A percentile compares a stretch with the other conserved stretches of the same genome.
These are phyloP conservation scores for Debaryomyces fabryi DNA, from an alignment of 1,139 yeast species.

Conservation along the genomic window DNA sequence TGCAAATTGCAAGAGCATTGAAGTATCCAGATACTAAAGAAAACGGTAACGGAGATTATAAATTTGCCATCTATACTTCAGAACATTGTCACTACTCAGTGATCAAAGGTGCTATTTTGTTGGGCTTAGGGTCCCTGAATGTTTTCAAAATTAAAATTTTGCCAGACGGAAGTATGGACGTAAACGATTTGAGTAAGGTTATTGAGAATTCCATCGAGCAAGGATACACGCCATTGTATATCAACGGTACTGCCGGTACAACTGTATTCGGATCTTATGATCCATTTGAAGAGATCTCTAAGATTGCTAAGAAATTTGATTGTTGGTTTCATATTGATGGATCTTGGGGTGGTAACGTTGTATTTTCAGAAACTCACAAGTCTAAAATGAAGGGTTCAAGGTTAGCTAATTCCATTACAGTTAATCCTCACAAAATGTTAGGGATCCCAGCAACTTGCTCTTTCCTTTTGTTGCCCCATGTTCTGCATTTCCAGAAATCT, in stretches of 20 bases:
- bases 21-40: constrained; percentile 71
- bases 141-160: constrained; percentile 66
- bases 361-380: constrained; percentile 58
- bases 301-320: constrained; percentile 54
- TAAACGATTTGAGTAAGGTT: constrained; percentile 45
- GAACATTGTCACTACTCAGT: constrained; percentile 81
- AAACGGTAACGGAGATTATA: constrained; percentile 55
- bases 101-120: constrained; percentile 77
- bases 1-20: constrained; percentile 75
- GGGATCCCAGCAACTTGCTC: constrained; percentile 93
- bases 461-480: constrained; percentile 73
- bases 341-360: constrained; percentile 89
- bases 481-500: constrained; percentile 64
- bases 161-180: constrained; percentile 61
- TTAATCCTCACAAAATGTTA: constrained; percentile 86
- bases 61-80: constrained; percentile 73
- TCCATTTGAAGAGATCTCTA: constrained; percentile 58
- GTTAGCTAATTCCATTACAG: constrained; percentile 76
- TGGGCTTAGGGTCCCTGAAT: constrained; percentile 68
- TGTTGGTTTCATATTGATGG: constrained; percentile 88
- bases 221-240: constrained; percentile 73
- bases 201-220: constrained; percentile 46
- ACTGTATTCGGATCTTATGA: constrained; percentile 88
- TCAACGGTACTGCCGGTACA: constrained; percentile 87
- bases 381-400: constrained; percentile 60